A percentile compares a stretch with the other conserved stretches of the same genome.
phyloP scores from a whole-genome alignment of 2,329 filamentous ascomycete genomes.

The Westerdykella ornata region DNA sequence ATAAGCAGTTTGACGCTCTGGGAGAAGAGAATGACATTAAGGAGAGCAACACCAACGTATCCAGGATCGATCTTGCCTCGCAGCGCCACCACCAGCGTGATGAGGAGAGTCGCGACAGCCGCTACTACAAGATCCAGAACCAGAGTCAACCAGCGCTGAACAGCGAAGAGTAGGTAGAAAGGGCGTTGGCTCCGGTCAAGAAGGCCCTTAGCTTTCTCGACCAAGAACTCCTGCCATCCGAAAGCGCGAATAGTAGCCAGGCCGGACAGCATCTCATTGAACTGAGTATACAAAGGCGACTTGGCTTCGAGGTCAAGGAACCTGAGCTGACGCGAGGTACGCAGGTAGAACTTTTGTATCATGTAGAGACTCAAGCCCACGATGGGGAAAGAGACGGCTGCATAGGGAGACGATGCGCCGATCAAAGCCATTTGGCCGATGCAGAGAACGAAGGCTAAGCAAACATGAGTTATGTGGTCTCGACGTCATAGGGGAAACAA shows the following conservation, averaged over 20 bases:
- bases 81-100: slow-evolving; percentile 27
- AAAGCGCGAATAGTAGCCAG: slow-evolving; percentile 48
- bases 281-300: slow-evolving; percentile 47
- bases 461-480: slow-evolving; percentile 2
- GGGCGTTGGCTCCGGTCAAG: slow-evolving; percentile 41
- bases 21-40: slow-evolving; percentile 51
- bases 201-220: slow-evolving; percentile 32
- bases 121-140: slow-evolving; percentile 40
- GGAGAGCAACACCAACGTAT: slow-evolving; percentile 48
- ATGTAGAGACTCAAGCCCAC: slow-evolving; percentile 34
- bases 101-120: slow-evolving; percentile 35
- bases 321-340: slow-evolving; percentile 45
- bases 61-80: slow-evolving; percentile 42
- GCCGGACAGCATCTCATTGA: slow-evolving; percentile 46
- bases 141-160: slow-evolving; percentile 42
- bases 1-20: slow-evolving; percentile 47
- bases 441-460: slow-evolving; percentile 26
- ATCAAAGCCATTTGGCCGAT: slow-evolving; percentile 36
- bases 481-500: neutral
- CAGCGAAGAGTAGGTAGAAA: slow-evolving; percentile 42
- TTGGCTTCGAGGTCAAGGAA: slow-evolving; percentile 50
- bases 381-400: slow-evolving; percentile 38
- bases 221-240: slow-evolving; percentile 40
- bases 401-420: slow-evolving; percentile 35
- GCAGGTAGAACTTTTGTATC: slow-evolving; percentile 44